Conservation (phyloP, 2,329 filamentous ascomycete genomes). For the Aurifilum marmelostoma region DNA sequence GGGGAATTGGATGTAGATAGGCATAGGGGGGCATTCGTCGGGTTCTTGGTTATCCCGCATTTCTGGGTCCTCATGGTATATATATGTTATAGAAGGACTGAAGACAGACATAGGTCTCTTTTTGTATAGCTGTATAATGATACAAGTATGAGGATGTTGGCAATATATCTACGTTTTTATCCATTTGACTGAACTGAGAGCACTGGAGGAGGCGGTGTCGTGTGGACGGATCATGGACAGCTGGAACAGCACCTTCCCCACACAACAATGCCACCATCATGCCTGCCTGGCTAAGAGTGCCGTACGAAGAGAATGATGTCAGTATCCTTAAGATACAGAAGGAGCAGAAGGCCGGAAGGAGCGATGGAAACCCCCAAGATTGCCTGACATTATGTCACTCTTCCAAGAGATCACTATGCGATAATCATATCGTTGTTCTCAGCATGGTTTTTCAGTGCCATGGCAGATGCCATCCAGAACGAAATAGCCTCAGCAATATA, state of each 20-base stretch:
- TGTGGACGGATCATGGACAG: too few relatives aligned
- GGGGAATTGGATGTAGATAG: background rate
- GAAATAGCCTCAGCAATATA: constrained; percentile 2
- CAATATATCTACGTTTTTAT: too few relatives aligned
- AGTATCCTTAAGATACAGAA: background rate
- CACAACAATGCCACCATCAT: background rate
- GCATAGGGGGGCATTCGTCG: background rate
- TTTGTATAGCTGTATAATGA: constrained; percentile 9
- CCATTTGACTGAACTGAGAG: background rate
- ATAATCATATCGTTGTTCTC: background rate
- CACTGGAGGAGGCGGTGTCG: background rate
- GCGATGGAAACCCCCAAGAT: background rate
- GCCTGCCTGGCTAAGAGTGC: background rate
- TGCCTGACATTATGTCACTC: background rate
- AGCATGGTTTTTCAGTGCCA: background rate
- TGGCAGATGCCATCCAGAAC: background rate
- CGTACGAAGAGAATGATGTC: background rate
- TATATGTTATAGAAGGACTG: constrained; percentile 4
- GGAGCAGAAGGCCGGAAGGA: background rate
- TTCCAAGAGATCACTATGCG: too few relatives aligned
- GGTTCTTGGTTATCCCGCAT: background rate
- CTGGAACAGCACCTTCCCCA: background rate
- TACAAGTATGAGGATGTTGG: background rate
- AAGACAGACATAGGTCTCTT: background rate
- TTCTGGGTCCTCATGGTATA: background rate